Base-by-base conservation (phyloP, 495 filamentous ascomycete genomes). In the Poronia punctata region DNA sequence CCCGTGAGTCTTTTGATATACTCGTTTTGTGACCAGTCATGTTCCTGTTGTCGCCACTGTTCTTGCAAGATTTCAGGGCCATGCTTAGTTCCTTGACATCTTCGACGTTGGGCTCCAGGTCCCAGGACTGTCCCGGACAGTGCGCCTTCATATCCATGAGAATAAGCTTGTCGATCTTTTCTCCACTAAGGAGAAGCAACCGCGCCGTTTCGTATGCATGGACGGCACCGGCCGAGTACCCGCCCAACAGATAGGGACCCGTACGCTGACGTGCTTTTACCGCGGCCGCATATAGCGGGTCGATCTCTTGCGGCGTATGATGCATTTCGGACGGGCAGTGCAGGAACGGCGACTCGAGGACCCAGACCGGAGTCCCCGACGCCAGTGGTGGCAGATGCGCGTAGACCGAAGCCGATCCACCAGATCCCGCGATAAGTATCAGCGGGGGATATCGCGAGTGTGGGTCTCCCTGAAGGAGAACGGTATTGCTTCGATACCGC, bases 191-290 rank as follows among this genome's bases (percentile, higher is more conserved):
- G 43, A 80, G 64, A 3, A 87, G 63, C 26, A 80, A 74, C 11
- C 70, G 70, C 7, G 71, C 71, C 16, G 77, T 74, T 42, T 86
- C 82, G 54, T 81, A 88, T 10, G 83, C 83, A 45, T 83, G 73
- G 37, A 84, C 82, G 27, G 82, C 83, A 39, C 84, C 84, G 8
- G 82, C 84, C 14, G 78, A 83, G 82, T 83, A 87, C 15, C 79
- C 79, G 23, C 68, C 75, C 10, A 82, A 40, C 31, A 64, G 33
- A 35, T 82, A 82, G 0, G 79, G 77, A 1, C 77, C 79, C 0
- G 51, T 17, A 1, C 71, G 67, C 43, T 72, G 74, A 14, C 63
- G 63, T 0, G 61, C 54, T 12, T 62, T 57, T 21, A 82, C 66
- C 37, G 74, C 74, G 0, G 40, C 34, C 8, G 72, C 37, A 42